Conservation (phyloP, 805 yeast species). For the Saccharomycopsis malanga region DNA sequence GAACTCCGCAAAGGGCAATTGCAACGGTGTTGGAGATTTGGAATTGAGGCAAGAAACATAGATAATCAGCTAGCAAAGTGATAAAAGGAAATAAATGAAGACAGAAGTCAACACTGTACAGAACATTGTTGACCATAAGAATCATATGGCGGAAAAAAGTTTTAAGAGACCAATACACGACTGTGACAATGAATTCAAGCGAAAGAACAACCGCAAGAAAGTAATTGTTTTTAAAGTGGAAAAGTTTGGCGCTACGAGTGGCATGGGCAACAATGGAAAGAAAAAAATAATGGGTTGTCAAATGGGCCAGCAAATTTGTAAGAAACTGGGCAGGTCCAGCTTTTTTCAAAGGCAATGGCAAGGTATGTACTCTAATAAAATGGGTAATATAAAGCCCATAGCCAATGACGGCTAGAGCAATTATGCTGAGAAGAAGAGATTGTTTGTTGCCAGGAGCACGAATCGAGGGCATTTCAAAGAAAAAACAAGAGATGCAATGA, state of each 20-base stretch:
- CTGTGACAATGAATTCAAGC: constrained; percentile 53
- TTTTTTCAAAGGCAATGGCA: constrained; percentile 1
- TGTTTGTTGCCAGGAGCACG: background rate
- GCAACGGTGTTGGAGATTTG: constrained; percentile 7
- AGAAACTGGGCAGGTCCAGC: constrained; percentile 61
- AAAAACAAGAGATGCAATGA: background rate
- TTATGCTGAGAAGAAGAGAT: background rate
- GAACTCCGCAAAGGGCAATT: constrained; percentile 5
- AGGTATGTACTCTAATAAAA: background rate
- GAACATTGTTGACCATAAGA: constrained; percentile 24
- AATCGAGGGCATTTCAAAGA: background rate
- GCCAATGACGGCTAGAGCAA: background rate
- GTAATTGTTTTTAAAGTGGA: constrained; percentile 31
- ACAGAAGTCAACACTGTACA: constrained; percentile 14
- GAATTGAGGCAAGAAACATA: constrained; percentile 10
- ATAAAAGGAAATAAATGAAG: constrained; percentile 18
- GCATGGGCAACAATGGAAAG: constrained; percentile 7
- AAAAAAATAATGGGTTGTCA: constrained; percentile 38
- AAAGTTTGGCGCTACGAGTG: constrained; percentile 22
- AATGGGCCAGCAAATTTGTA: constrained; percentile 52
- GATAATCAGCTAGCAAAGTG: constrained; percentile 13
- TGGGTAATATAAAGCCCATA: constrained; percentile 19
- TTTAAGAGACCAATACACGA: constrained; percentile 64
- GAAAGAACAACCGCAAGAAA: constrained; percentile 50
- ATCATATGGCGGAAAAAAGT: constrained; percentile 46